Base-by-base conservation (phyloP, 495 filamentous ascomycete species). In the Tuber aestivum region DNA sequence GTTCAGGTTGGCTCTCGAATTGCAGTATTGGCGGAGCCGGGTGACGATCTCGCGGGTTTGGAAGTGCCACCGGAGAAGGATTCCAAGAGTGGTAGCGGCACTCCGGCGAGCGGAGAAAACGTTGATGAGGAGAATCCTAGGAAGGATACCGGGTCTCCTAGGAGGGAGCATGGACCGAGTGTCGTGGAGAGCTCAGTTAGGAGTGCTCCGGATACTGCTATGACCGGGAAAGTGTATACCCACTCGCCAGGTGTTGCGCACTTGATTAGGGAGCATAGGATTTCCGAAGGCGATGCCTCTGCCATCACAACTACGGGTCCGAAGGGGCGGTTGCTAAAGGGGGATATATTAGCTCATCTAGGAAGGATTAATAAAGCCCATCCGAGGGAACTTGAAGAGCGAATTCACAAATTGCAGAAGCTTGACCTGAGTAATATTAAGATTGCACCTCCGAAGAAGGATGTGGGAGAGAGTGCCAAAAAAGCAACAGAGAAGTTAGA, bases 361-460 rank as follows among this genome's bases (percentile, higher is more conserved):
- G 95, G 96, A 71, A 85, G 85, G 73, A 92, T 97, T 80, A 84
- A 90, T 69, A 84, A 89, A 61, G 85, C 89, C 37, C 92, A 92
- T 80, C 90, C 94, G 12, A 85, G 88, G n/a, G 86, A 90, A 61
- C 89, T 92, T 76, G 90, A 90, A 65, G 85, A 87, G 40, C 89
- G 89, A 16, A 90, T 97, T 80, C 84, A 87, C 69, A 91, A 95
- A 83, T 89, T 94, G 44, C 84, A 86, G 56, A 93, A 97, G 83
- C 88, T 99, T 40, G 96, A 98, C 84, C 89, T 98, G 73, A 95
- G 92, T 85, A 97, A 97, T 85, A 94, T 97, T 86, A 96, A 97
- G 87, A 86, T 94, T 75, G 90, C 91, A 37, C 84, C 86, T 7
- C 81, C 85, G n/a, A 86, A 86, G 83, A 86, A 87, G 71, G 78